These are phyloP conservation scores for Gossypium armourianum DNA, from an alignment of 441 rosid genomes.

Conservation along the genomic window DNA sequence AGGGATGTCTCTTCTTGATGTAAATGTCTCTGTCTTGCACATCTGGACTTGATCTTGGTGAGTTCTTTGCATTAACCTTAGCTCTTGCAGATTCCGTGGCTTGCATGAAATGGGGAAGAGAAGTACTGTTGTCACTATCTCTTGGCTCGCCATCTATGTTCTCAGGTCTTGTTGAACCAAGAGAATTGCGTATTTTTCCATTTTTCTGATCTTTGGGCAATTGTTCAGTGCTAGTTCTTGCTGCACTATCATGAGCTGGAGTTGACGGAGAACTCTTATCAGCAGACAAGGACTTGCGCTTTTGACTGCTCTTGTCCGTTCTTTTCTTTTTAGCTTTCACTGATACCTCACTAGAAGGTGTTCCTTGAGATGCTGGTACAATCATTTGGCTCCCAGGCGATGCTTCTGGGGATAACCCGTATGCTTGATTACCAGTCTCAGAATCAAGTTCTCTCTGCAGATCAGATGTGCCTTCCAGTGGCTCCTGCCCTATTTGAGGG, in stretches of 20 bases:
- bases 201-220: constrained; percentile 47
- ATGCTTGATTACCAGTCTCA: constrained; percentile 35
- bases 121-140: constrained; percentile 53
- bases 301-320: constrained; percentile 40
- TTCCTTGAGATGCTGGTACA: constrained; percentile 63
- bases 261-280: constrained; percentile 51
- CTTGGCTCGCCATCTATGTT: constrained; percentile 54
- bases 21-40: constrained; percentile 58
- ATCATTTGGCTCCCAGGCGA: constrained; percentile 53
- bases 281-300: constrained; percentile 42
- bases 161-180: constrained; percentile 40
- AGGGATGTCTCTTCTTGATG: constrained; percentile 73
- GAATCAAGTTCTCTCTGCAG: constrained; percentile 23
- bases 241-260: constrained; percentile 42
- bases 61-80: constrained; percentile 59
- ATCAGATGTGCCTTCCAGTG: constrained; percentile 32
- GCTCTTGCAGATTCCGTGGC: constrained; percentile 88
- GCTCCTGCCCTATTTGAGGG: constrained; percentile 24
- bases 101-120: constrained; percentile 88
- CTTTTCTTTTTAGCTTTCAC: constrained; percentile 39
- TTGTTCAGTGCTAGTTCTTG: constrained; percentile 39
- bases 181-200: constrained; percentile 56
- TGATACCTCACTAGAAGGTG: constrained; percentile 73
- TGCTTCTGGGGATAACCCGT: constrained; percentile 45
- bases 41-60: constrained; percentile 92